phyloP scores from a whole-genome alignment of 2,329 filamentous ascomycete genomes.

The Xylariaceae sp. region DNA sequence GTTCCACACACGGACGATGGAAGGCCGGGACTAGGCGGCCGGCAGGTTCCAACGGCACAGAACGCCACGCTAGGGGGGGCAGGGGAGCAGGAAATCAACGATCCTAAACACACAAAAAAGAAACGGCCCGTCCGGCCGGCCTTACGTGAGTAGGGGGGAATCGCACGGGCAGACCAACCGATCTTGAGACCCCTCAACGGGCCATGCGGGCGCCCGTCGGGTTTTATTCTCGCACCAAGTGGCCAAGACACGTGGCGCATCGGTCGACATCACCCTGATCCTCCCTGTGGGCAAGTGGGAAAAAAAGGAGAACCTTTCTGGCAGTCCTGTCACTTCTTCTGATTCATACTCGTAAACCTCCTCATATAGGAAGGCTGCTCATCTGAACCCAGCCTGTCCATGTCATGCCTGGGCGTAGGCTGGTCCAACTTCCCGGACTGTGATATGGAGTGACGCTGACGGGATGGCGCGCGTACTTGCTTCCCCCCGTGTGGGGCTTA shows the following conservation, averaged over 20 bases:
- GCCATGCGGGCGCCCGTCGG: conserved; percentile 11
- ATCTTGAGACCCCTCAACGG: conserved; percentile 2
- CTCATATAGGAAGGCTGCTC: background rate
- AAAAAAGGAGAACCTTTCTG: background rate
- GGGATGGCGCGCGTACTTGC: conserved; percentile 14
- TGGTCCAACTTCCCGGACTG: background rate
- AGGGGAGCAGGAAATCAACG: background rate
- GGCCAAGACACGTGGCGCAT: conserved; percentile 13
- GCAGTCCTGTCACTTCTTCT: background rate
- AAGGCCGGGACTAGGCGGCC: conserved; percentile 3
- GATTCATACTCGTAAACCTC: background rate
- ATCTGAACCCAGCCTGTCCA: background rate
- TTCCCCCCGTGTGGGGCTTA: conserved; percentile 8
- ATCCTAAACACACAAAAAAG: background rate
- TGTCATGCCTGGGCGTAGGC: background rate
- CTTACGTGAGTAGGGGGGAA: background rate
- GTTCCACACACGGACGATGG: background rate
- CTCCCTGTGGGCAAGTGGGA: background rate
- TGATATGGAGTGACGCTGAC: conserved; percentile 13
- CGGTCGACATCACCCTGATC: conserved; percentile 2
- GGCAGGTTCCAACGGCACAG: conserved; percentile 2
- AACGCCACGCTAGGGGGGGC: background rate
- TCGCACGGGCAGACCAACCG: conserved; percentile 4
- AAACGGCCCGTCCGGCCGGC: background rate
- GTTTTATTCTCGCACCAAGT: background rate